A percentile compares a stretch with the other conserved stretches of the same genome.
Conservation (phyloP, 2,329 filamentous ascomycete species). For the Hypoxylon sp. region DNA sequence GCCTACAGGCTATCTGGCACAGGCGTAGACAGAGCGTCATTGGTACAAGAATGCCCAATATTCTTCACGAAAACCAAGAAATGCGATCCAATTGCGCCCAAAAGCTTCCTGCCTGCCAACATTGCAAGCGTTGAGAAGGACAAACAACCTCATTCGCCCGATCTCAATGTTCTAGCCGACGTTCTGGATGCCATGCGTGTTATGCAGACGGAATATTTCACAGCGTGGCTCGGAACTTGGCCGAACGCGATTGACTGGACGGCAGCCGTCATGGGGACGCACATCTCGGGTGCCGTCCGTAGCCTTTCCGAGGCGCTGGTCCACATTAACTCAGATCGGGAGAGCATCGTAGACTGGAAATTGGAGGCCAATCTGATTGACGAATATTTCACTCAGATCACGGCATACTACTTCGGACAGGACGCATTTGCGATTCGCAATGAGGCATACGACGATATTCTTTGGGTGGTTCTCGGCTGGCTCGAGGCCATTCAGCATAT, state of each 20-base stretch:
- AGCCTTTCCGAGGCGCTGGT: constrained; percentile 75
- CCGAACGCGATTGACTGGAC: constrained; percentile 94
- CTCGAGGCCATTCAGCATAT: constrained; percentile 85
- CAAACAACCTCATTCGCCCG: constrained; percentile 31
- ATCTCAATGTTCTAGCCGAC: constrained; percentile 57
- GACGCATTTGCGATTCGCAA: constrained; percentile 80
- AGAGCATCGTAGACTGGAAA: constrained; percentile 58
- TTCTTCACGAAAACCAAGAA: constrained; percentile 39
- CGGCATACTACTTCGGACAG: constrained; percentile 88
- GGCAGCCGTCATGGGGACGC: constrained; percentile 83
- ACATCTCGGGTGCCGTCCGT: constrained; percentile 78
- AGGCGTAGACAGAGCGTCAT: constrained; percentile 14
- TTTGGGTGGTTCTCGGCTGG: constrained; percentile 96
- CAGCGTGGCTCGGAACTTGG: constrained; percentile 83
- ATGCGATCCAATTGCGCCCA: constrained; percentile 47
- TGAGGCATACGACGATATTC: constrained; percentile 89
- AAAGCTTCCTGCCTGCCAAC: constrained; percentile 45
- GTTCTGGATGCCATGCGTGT: constrained; percentile 76
- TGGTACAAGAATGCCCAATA: constrained; percentile 43
- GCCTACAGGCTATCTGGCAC: constrained; percentile 19
- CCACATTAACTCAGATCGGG: constrained; percentile 51
- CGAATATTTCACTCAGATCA: constrained; percentile 81
- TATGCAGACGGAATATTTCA: constrained; percentile 84
- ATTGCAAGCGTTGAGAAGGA: constrained; percentile 21
- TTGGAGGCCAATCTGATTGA: constrained; percentile 84